Conservation (phyloP, 345 rosid genomes). For the Rubroshorea leprosula region DNA sequence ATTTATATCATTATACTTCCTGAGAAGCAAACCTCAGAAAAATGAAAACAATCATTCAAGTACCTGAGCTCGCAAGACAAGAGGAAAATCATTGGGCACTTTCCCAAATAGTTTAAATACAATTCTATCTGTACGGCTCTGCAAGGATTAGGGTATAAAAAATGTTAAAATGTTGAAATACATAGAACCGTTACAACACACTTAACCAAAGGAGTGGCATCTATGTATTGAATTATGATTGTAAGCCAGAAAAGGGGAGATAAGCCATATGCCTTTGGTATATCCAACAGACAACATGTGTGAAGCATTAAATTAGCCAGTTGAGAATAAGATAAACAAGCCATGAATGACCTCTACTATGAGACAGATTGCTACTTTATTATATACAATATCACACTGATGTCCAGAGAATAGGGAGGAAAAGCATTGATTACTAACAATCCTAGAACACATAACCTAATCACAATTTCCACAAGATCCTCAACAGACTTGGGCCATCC, state of each 20-base stretch:
- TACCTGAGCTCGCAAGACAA: slow-evolving; percentile 84
- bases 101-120: slow-evolving; percentile 93
- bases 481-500: background rate
- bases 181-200: too few relatives aligned
- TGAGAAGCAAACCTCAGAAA: slow-evolving; percentile 13
- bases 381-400: background rate
- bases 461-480: too few relatives aligned
- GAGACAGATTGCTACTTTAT: background rate
- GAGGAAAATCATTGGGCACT: slow-evolving; percentile 90
- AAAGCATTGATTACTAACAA: too few relatives aligned
- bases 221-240: slow-evolving; percentile 3
- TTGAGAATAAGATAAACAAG: background rate
- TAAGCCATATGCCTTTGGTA: background rate
- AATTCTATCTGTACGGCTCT: slow-evolving; percentile 93
- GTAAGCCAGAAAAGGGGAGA: background rate
- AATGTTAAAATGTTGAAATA: background rate
- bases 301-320: background rate
- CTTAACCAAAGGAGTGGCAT: background rate
- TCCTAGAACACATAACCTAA: background rate
- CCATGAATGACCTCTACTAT: background rate
- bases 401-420: background rate
- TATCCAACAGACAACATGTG: background rate
- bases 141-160: slow-evolving; percentile 28
- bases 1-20: slow-evolving; percentile 15
- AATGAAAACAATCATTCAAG: slow-evolving; percentile 5